Evolutionary conservation across 2,329 filamentous ascomycete genomes (phyloP).

Genomic region (Hypoxylon sp.): DNA sequence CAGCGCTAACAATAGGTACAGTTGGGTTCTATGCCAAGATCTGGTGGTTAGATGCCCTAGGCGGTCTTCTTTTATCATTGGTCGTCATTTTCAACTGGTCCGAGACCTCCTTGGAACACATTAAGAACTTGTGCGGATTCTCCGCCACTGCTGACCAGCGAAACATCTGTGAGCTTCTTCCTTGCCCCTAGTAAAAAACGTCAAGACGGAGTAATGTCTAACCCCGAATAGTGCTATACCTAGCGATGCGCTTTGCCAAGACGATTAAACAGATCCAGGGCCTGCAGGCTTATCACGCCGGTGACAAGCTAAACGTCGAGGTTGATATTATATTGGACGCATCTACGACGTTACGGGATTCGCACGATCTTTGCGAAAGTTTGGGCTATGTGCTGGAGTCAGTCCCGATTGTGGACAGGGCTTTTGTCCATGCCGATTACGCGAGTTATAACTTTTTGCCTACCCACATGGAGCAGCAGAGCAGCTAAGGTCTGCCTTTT

Average conservation of each 20-base stretch:
- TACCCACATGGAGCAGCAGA: conserved; percentile 66
- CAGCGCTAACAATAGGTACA: conserved; percentile 43
- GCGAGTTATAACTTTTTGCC: conserved; percentile 68
- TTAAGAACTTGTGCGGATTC: conserved; percentile 83
- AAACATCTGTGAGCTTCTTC: conserved; percentile 67
- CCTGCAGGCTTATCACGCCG: conserved; percentile 84
- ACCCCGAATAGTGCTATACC: conserved; percentile 72
- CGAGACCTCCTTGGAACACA: conserved; percentile 78
- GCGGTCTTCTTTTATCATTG: conserved; percentile 80
- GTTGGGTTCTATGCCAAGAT: conserved; percentile 79
- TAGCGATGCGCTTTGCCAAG: conserved; percentile 93
- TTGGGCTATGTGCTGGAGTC: conserved; percentile 88
- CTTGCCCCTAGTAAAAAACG: neutral
- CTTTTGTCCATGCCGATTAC: conserved; percentile 76
- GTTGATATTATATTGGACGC: conserved; percentile 88
- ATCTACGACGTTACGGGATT: conserved; percentile 79
- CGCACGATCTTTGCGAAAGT: conserved; percentile 75
- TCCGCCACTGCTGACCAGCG: conserved; percentile 83
- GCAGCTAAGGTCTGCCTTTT: conserved; percentile 13
- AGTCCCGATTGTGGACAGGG: conserved; percentile 80
- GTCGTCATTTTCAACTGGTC: conserved; percentile 87
- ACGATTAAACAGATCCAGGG: conserved; percentile 89
- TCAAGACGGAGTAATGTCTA: conserved; percentile 8
- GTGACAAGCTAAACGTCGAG: conserved; percentile 85
- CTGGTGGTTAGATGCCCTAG: conserved; percentile 87